Percentiles rank a stretch among this genome's conserved stretches.
Evolutionary conservation across 306 rosid genomes (phyloP).

Genomic region (Vachellia pachyceras): DNA sequence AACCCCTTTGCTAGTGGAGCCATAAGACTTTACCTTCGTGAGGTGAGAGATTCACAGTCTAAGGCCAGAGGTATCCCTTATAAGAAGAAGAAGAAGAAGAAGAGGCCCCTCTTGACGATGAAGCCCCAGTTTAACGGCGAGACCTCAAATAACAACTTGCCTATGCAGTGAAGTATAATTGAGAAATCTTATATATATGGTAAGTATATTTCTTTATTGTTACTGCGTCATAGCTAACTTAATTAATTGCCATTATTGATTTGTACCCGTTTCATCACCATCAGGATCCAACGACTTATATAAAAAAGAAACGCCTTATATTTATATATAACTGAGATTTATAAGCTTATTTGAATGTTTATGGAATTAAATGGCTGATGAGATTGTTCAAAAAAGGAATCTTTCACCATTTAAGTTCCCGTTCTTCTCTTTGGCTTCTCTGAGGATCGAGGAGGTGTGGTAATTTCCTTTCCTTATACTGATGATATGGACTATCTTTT

Average conservation of each 20-base stretch:
- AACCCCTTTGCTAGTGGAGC: slow-evolving; percentile 91
- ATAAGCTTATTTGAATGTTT: slow-evolving; percentile 20
- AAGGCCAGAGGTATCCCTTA: slow-evolving; percentile 96
- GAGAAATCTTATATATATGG: slow-evolving; percentile 36
- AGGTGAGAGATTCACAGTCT: slow-evolving; percentile 89
- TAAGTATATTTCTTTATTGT: slow-evolving; percentile 29
- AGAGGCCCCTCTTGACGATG: background rate
- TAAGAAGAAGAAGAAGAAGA: slow-evolving; percentile 96
- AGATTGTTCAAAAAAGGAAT: background rate
- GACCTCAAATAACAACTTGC: slow-evolving; percentile 43
- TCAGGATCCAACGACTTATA: background rate
- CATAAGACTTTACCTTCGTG: slow-evolving; percentile 84
- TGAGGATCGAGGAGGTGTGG: slow-evolving; percentile 9
- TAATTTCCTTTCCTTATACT: background rate
- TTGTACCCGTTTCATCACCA: slow-evolving; percentile 9
- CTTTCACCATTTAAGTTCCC: background rate
- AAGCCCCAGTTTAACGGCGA: slow-evolving; percentile 39
- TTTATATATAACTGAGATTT: background rate
- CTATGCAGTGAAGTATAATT: slow-evolving; percentile 43
- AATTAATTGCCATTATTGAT: background rate
- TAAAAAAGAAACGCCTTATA: too few species aligned
- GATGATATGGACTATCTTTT: background rate
- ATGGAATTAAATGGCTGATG: background rate
- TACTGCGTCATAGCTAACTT: background rate
- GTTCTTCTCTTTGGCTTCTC: background rate